Evolutionary conservation across 1,284 basidiomycete species (phyloP).

Genomic region (Neolentinus lepideus): DNA sequence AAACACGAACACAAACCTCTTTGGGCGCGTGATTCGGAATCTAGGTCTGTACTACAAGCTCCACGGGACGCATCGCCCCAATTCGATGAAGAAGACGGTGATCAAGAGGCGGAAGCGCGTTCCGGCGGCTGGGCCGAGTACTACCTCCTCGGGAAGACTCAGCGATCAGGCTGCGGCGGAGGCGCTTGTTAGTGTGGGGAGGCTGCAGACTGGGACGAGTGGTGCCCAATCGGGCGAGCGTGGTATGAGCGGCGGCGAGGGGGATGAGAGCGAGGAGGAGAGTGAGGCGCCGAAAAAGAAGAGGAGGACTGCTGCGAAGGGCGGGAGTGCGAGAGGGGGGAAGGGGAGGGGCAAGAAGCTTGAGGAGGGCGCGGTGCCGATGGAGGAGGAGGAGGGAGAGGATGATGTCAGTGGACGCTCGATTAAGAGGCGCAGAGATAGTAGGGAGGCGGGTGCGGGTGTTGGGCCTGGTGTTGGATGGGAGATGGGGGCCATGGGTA

Average conservation of each 20-base stretch:
- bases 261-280: constrained; percentile 54
- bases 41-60: constrained; percentile 96
- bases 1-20: neutral
- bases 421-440: neutral
- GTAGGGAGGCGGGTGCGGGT: neutral
- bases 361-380: constrained; percentile 12
- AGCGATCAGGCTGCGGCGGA: constrained; percentile 80
- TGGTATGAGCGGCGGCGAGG: constrained; percentile 31
- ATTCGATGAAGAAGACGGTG: constrained; percentile 98
- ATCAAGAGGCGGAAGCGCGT: constrained; percentile 98
- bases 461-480: neutral
- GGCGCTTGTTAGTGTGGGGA: constrained; percentile 72
- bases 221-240: constrained; percentile 4
- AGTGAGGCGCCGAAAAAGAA: constrained; percentile 29
- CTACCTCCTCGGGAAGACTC: constrained; percentile 40
- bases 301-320: constrained; percentile 43
- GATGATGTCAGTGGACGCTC: constrained; percentile 17
- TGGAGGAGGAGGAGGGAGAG: constrained; percentile 39
- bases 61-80: constrained; percentile 94
- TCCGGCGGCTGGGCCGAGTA: constrained; percentile 52
- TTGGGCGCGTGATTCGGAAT: neutral
- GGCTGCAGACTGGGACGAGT: constrained; percentile 23
- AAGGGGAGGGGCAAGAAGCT: constrained; percentile 3
- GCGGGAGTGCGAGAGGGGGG: constrained; percentile 42
- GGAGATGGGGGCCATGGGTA: neutral